phyloP scores from a whole-genome alignment of 2,329 filamentous ascomycete genomes.

The Neonectria sp. region DNA sequence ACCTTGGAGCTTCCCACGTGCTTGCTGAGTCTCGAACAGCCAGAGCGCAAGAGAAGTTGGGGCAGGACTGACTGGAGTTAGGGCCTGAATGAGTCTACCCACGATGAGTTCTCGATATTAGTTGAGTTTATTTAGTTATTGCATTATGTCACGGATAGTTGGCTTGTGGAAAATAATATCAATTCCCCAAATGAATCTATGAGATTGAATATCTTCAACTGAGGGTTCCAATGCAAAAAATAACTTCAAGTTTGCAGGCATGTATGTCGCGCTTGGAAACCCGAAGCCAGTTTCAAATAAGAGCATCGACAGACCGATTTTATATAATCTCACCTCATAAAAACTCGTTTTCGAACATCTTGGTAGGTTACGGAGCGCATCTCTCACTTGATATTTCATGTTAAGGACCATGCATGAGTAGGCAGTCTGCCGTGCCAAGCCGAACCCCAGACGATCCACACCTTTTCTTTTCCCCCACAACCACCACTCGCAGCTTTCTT shows the following conservation, averaged over 20 bases:
- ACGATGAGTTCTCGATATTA: neutral
- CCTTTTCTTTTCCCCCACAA: slow-evolving; percentile 39
- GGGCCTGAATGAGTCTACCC: neutral
- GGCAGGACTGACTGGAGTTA: neutral
- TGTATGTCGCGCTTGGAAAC: too few species aligned
- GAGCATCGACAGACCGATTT: neutral
- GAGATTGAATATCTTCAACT: neutral
- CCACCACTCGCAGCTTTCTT: slow-evolving; percentile 4
- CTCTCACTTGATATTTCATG: neutral
- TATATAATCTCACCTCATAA: neutral
- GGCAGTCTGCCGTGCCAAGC: slow-evolving; percentile 35
- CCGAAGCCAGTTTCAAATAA: too few species aligned
- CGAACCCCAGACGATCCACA: slow-evolving; percentile 32
- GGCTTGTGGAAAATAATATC: neutral
- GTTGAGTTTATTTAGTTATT: too few species aligned
- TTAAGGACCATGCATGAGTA: slow-evolving; percentile 20
- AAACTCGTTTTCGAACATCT: neutral
- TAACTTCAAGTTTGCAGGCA: neutral
- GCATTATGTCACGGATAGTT: too few species aligned
- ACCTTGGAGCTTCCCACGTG: neutral
- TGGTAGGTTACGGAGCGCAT: neutral
- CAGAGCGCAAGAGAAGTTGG: neutral
- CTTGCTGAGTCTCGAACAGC: neutral
- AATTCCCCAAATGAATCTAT: neutral
- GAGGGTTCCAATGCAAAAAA: neutral